phyloP scores from a whole-genome alignment of 257 asterid genomes.

The Salvia rosmarinus region DNA sequence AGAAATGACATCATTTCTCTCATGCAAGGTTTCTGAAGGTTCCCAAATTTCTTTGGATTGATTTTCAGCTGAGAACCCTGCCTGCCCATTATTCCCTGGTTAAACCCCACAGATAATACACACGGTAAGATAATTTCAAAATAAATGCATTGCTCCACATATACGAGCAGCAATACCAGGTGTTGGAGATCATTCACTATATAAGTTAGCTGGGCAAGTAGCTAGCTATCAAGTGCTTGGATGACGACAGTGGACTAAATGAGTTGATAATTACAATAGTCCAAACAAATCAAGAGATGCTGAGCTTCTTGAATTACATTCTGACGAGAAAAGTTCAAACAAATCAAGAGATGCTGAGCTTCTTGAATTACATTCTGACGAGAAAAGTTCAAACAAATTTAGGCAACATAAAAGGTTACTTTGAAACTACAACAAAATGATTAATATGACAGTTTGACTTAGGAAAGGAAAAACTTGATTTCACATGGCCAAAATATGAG shows the following conservation, averaged over 20 bases:
- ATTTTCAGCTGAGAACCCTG: slow-evolving; percentile 67
- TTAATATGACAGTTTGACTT: too few relatives aligned
- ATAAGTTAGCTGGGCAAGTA: background rate
- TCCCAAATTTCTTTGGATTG: slow-evolving; percentile 79
- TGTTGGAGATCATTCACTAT: background rate
- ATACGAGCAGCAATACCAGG: background rate
- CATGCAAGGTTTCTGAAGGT: slow-evolving; percentile 85
- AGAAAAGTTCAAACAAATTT: too few relatives aligned
- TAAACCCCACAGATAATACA: background rate
- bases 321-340: too few relatives aligned
- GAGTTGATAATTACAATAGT: background rate
- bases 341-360: too few relatives aligned
- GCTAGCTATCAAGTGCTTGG: background rate
- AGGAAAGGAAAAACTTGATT: too few relatives aligned
- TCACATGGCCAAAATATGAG: too few relatives aligned
- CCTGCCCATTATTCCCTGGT: slow-evolving; percentile 72
- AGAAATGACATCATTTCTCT: slow-evolving; percentile 81
- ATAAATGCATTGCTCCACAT: background rate
- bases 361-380: too few relatives aligned
- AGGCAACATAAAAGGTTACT: too few relatives aligned
- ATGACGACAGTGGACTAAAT: background rate
- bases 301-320: too few relatives aligned
- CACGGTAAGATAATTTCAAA: slow-evolving; percentile 7
- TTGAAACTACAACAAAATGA: too few relatives aligned
- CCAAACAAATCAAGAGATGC: too few relatives aligned